Base-by-base conservation (phyloP, 2,329 filamentous ascomycete species). In the Colletotrichum godetiae region DNA sequence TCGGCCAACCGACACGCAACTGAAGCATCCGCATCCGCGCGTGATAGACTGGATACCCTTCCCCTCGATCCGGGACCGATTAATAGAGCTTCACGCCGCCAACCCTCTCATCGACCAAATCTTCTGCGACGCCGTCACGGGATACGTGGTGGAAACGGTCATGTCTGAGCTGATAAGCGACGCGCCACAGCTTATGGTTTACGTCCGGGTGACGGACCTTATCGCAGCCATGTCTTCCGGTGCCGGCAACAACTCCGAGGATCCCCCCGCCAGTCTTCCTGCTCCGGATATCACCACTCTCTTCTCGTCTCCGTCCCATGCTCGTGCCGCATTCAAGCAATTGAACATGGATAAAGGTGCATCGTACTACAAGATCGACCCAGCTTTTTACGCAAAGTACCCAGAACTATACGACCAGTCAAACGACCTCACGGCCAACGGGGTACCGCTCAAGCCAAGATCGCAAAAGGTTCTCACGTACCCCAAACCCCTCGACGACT, bases 341-440 rank as follows among this genome's bases (percentile, higher is more conserved):
- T 61, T 81, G 2, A 79, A 80, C n/a, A 81, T 81, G 80, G 78
- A 81, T 55, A 76, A 76, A 5, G 80, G 80, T 13, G 80, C 79
- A 1, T 76, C 76, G 5, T 79, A 79, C 22, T 81, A 81, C 75
- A 81, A 81, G 58, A 81, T 81, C 12, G 80, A 81, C 63, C 80
- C 80, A 8, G 78, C 76, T 2, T 81, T 81, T 62, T 81, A 77
- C 53, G 77, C 71, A 13, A 81, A 80, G 22, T 81, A 81, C 52
- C 80, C 80, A 1, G 80, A 81, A 37, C 76, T 81, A 1, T 80
- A 76, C 65, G 78, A 81, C 63, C 57, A 68, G 42, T 52, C 69
- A 7, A 77, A 73, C 33, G 75, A 78, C 49, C 61, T 81, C 24
- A 78, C 76, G 1, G 79, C 80, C 2, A 72, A 60, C 11, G 79